A percentile compares a stretch with the other conserved stretches of the same genome.
Conservation (phyloP, 306 rosid genomes). For the Datisca glomerata region DNA sequence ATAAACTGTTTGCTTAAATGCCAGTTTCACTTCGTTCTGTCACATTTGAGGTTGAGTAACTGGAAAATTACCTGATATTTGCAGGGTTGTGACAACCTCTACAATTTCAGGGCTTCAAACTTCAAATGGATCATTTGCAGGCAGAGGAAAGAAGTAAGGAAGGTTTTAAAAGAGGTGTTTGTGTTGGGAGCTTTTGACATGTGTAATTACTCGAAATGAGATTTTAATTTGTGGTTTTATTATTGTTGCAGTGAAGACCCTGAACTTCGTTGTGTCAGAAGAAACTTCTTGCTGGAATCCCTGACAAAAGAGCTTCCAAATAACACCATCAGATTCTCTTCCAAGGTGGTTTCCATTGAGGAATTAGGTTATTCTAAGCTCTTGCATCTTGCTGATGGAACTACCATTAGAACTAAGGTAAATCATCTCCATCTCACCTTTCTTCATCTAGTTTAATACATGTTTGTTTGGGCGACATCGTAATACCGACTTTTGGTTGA, state of each 20-base stretch:
- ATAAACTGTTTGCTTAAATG: no score
- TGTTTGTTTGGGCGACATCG: no score
- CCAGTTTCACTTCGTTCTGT: no score
- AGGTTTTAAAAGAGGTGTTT: no score
- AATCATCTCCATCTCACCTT: neutral
- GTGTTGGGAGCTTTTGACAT: no score
- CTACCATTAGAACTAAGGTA: conserved; percentile 49
- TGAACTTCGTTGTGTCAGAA: conserved; percentile 42
- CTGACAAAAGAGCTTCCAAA: conserved; percentile 56
- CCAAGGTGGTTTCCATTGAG: conserved; percentile 62
- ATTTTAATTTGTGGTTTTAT: no score
- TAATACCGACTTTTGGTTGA: no score
- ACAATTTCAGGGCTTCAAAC: conserved; percentile 34
- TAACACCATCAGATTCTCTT: conserved; percentile 49
- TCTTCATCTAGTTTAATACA: neutral
- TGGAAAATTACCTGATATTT: no score
- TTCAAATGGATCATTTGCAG: no score
- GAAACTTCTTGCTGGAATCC: conserved; percentile 41
- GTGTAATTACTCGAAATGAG: no score
- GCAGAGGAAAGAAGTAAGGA: no score
- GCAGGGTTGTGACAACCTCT: conserved; percentile 37
- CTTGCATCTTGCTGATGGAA: conserved; percentile 60
- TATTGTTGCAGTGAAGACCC: conserved; percentile 15
- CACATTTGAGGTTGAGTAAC: no score
- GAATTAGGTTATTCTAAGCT: conserved; percentile 43